Evolutionary conservation across 805 yeast species (phyloP).

Genomic region (Kurtzmaniella cleridarum): DNA sequence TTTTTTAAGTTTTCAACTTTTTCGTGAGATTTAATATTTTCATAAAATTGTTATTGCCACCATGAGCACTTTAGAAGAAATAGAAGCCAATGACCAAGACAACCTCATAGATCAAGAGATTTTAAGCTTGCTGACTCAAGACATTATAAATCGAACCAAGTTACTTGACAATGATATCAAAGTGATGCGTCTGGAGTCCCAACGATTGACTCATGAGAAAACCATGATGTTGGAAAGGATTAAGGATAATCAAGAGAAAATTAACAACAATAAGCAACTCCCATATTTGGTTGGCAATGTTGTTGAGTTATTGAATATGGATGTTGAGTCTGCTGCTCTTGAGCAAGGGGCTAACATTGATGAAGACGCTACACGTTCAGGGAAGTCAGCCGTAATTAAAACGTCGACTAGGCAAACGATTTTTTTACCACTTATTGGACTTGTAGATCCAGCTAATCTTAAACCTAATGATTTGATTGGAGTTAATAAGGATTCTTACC

Average conservation of each 20-base stretch:
- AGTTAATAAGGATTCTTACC: conserved; percentile 93
- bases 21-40: not conserved
- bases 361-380: conserved; percentile 82
- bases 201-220: conserved; percentile 87
- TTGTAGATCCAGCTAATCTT: conserved; percentile 85
- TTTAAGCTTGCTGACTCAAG: conserved; percentile 69
- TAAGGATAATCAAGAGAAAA: conserved; percentile 93
- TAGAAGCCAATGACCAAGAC: conserved; percentile 48
- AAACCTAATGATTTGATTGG: conserved; percentile 98
- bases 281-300: conserved; percentile 97
- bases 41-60: not conserved
- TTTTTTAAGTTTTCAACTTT: too few relatives aligned
- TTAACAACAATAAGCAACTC: conserved; percentile 88
- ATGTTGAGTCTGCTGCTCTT: conserved; percentile 73
- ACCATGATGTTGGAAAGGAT: conserved; percentile 88
- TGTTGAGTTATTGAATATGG: conserved; percentile 86
- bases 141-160: conserved; percentile 78
- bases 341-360: conserved; percentile 96
- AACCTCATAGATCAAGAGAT: conserved; percentile 79
- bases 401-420: conserved; percentile 98
- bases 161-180: conserved; percentile 92
- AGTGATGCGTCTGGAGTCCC: conserved; percentile 87
- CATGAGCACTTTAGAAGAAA: conserved; percentile 84
- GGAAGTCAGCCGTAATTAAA: conserved; percentile 97
- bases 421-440: conserved; percentile 89